phyloP scores from a whole-genome alignment of 1,284 basidiomycete species.

The Trametes versicolor region DNA sequence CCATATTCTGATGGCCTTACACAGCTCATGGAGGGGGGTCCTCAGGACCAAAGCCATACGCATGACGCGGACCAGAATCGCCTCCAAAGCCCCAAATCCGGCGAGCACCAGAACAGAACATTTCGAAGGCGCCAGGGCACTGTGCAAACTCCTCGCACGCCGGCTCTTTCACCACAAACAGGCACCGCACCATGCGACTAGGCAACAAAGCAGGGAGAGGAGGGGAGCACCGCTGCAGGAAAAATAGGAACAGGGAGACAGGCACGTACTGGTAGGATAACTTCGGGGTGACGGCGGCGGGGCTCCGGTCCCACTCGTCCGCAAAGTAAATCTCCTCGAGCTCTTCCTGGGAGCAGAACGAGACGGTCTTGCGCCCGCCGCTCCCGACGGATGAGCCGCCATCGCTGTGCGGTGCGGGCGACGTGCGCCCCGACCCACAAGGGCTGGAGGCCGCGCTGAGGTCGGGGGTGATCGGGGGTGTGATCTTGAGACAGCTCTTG shows the following conservation, averaged over 20 bases:
- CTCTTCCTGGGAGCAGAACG: slow-evolving; percentile 59
- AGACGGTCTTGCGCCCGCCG: slow-evolving; percentile 58
- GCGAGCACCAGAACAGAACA: not conserved
- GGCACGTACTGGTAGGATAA: slow-evolving; percentile 49
- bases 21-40: too few species aligned
- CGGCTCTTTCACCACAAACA: not conserved
- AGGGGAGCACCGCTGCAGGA: not conserved
- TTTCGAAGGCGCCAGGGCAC: too few species aligned
- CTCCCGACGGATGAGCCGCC: slow-evolving; percentile 29
- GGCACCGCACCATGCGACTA: not conserved
- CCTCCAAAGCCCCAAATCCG: too few species aligned
- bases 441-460: slow-evolving; percentile 38
- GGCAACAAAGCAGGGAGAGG: not conserved
- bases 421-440: slow-evolving; percentile 33
- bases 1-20: too few species aligned
- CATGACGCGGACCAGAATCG: too few species aligned
- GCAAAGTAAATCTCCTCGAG: slow-evolving; percentile 61
- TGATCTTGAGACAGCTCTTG: slow-evolving; percentile 58
- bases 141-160: not conserved
- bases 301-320: slow-evolving; percentile 74
- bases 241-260: not conserved
- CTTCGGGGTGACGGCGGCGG: slow-evolving; percentile 47
- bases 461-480: slow-evolving; percentile 43
- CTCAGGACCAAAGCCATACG: too few species aligned
- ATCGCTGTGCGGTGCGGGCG: slow-evolving; percentile 30